These are phyloP conservation scores for Saraca asoca DNA, from an alignment of 331 rosid species.

Conservation along the genomic window DNA sequence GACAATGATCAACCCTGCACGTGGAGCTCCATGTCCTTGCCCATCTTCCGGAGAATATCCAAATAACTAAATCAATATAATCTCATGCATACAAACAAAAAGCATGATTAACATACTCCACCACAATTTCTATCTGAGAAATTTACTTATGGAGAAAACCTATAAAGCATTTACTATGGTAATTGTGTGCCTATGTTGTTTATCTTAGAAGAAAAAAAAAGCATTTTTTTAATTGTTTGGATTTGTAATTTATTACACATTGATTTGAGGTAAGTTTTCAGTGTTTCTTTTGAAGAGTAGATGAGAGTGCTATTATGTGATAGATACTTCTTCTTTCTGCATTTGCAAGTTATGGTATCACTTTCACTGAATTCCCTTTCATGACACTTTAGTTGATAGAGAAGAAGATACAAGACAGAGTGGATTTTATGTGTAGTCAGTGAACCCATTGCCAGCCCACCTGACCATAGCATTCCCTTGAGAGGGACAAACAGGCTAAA, in stretches of 20 bases:
- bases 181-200: conserved; percentile 19
- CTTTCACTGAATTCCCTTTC: conserved; percentile 61
- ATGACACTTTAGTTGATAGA: conserved; percentile 60
- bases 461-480: conserved; percentile 94
- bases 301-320: conserved; percentile 6
- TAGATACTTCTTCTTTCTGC: conserved; percentile 26
- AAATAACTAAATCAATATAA: conserved; percentile 30
- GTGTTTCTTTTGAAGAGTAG: conserved; percentile 23
- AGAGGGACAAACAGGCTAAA: conserved; percentile 60
- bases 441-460: conserved; percentile 78
- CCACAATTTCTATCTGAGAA: conserved; percentile 24
- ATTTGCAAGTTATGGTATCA: conserved; percentile 49
- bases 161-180: conserved; percentile 28
- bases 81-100: conserved; percentile 40
- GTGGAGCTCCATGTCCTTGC: conserved; percentile 59
- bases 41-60: conserved; percentile 48
- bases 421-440: conserved; percentile 49
- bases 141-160: conserved; percentile 21
- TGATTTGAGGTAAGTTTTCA: conserved; percentile 31
- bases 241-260: background rate
- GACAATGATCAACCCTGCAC: conserved; percentile 66
- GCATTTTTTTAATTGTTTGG: background rate
- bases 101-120: conserved; percentile 20
- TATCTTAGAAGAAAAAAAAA: conserved; percentile 15
- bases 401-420: conserved; percentile 53